Percentiles rank a stretch among this genome's conserved stretches.
phyloP scores from a whole-genome alignment of 2,329 filamentous ascomycete species.

The Talaromyces sp. region DNA sequence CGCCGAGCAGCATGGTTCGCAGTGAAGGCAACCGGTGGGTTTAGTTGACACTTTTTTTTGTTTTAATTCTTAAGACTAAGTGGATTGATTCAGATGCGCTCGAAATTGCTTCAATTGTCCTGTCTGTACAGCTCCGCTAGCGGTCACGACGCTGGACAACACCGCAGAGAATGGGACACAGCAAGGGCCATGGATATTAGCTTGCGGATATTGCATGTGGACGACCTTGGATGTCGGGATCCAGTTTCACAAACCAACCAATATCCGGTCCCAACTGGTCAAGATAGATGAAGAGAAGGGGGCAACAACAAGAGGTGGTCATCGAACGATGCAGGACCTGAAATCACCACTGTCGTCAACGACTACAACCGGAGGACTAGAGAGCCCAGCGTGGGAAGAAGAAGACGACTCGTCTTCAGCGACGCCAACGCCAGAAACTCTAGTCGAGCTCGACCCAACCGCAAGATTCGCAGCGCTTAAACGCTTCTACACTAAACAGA shows the following conservation, averaged over 20 bases:
- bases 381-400: constrained; percentile 17
- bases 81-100: constrained; percentile 62
- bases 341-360: constrained; percentile 31
- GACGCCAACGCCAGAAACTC: constrained; percentile 18
- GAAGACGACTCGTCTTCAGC: constrained; percentile 22
- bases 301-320: constrained; percentile 23
- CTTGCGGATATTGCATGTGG: constrained; percentile 92
- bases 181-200: constrained; percentile 67
- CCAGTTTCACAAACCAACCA: constrained; percentile 82
- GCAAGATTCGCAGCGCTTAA: constrained; percentile 71
- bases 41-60: neutral
- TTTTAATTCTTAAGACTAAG: constrained; percentile 5
- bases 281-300: constrained; percentile 56
- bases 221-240: constrained; percentile 83
- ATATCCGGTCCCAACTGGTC: constrained; percentile 74
- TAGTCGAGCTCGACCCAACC: constrained; percentile 53
- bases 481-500: constrained; percentile 76
- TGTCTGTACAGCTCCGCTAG: constrained; percentile 74
- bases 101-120: constrained; percentile 96
- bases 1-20: constrained; percentile 86
- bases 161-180: constrained; percentile 37
- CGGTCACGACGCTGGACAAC: constrained; percentile 66
- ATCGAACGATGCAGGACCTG: constrained; percentile 31
- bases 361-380: constrained; percentile 26
- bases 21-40: constrained; percentile 82